Evolutionary conservation across 1,284 basidiomycete genomes (phyloP).

Genomic region (Fomitopsis pinicola): DNA sequence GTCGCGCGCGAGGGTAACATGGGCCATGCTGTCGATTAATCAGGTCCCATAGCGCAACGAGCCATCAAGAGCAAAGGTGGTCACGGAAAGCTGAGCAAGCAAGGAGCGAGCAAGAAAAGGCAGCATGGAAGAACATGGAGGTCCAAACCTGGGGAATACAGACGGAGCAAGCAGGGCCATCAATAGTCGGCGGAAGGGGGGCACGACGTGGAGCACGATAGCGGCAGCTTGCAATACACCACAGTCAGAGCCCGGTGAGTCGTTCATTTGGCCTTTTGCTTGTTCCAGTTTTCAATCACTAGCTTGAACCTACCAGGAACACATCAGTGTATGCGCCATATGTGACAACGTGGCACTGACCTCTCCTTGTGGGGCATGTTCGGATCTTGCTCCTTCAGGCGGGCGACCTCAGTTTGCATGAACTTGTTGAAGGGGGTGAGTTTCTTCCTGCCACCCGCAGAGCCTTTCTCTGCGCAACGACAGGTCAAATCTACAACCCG

Average conservation of each 20-base stretch:
- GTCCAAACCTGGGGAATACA: neutral
- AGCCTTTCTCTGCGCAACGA: constrained; percentile 29
- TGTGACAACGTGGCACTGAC: constrained; percentile 34
- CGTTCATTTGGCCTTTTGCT: constrained; percentile 63
- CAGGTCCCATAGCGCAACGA: neutral
- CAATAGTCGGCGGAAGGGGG: neutral
- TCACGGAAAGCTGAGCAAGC: neutral
- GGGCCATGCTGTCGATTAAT: neutral
- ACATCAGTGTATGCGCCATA: constrained; percentile 2
- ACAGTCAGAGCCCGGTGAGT: constrained; percentile 6
- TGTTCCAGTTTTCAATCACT: constrained; percentile 75
- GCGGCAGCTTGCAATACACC: neutral
- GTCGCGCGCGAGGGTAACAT: neutral
- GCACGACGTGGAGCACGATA: neutral
- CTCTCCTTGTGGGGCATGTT: constrained; percentile 67
- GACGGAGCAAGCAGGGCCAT: neutral
- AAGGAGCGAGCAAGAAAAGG: neutral
- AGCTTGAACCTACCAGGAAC: constrained; percentile 56
- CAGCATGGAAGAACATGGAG: neutral
- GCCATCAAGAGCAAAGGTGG: neutral
- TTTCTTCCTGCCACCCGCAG: constrained; percentile 43
- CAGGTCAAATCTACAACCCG: neutral
- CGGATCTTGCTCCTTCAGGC: constrained; percentile 68
- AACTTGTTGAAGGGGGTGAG: constrained; percentile 74
- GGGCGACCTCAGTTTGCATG: constrained; percentile 74